phyloP scores from a whole-genome alignment of 768 basidiomycete species.

The Holtermanniella nyarrowii region DNA sequence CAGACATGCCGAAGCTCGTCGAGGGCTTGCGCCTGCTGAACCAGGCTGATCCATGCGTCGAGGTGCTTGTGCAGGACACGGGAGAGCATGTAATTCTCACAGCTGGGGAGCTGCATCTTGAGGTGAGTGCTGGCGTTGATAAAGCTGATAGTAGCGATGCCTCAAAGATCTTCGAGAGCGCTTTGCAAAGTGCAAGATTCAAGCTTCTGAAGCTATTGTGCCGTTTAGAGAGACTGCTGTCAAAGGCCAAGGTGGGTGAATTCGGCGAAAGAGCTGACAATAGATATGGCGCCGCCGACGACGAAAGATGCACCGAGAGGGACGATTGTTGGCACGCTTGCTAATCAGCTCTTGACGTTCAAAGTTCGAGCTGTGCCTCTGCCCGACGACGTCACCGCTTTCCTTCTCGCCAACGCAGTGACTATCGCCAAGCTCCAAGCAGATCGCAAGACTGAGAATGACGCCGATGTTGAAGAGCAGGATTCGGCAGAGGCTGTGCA shows the following conservation, averaged over 20 bases:
- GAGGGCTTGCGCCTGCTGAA: conserved; percentile 76
- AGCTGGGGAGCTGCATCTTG: conserved; percentile 90
- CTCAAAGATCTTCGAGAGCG: conserved; percentile 91
- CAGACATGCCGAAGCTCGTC: conserved; percentile 81
- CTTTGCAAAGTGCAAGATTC: conserved; percentile 86
- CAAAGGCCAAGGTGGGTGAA: conserved; percentile 54
- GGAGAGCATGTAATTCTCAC: conserved; percentile 95
- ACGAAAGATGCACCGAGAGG: conserved; percentile 60
- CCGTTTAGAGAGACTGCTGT: conserved; percentile 94
- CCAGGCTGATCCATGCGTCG: conserved; percentile 93
- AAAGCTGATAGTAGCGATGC: conserved; percentile 59
- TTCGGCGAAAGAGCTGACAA: neutral
- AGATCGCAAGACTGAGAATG: conserved; percentile 26
- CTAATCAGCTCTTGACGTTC: conserved; percentile 64
- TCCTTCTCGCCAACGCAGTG: conserved; percentile 62
- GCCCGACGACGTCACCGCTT: conserved; percentile 59
- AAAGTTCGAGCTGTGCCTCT: conserved; percentile 73
- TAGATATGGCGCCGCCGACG: conserved; percentile 83
- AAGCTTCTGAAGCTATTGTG: conserved; percentile 88
- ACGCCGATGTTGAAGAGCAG: conserved; percentile 18
- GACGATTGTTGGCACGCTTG: conserved; percentile 60
- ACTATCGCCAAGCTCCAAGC: conserved; percentile 54
- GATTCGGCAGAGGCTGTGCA: conserved; percentile 15
- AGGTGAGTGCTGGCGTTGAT: conserved; percentile 49
- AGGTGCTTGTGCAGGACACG: conserved; percentile 92